phyloP scores from a whole-genome alignment of 495 filamentous ascomycete genomes.

The Chaetomium cochliodes region DNA sequence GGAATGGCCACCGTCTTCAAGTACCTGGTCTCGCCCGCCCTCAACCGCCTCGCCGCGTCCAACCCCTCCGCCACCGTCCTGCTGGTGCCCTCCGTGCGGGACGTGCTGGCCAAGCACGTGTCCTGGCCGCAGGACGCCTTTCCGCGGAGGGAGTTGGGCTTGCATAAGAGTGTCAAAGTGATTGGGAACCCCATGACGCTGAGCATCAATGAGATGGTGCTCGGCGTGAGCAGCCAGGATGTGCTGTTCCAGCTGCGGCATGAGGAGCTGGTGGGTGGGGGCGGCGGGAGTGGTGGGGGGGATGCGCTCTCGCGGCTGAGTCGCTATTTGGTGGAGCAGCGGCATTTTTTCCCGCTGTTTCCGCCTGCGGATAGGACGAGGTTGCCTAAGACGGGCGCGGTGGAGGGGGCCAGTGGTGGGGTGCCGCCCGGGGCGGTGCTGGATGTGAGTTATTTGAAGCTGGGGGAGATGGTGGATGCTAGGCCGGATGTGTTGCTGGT shows the following conservation, averaged over 20 bases:
- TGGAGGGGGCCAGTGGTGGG: conserved; percentile 49
- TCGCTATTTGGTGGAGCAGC: conserved; percentile 76
- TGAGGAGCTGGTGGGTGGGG: conserved; percentile 65
- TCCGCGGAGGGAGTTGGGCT: conserved; percentile 61
- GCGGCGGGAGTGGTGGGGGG: conserved; percentile 54
- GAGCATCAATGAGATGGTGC: conserved; percentile 76
- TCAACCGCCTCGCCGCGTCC: conserved; percentile 61
- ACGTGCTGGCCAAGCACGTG: conserved; percentile 76
- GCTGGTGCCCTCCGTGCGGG: conserved; percentile 82
- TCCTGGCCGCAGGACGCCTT: conserved; percentile 89
- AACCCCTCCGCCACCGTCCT: conserved; percentile 78
- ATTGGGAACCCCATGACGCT: conserved; percentile 87
- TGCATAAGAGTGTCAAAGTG: conserved; percentile 70
- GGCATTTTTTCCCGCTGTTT: conserved; percentile 86
- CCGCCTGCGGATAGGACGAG: conserved; percentile 67
- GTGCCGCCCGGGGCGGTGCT: conserved; percentile 67
- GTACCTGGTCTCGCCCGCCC: conserved; percentile 65
- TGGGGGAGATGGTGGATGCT: conserved; percentile 85
- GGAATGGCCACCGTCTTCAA: conserved; percentile 83
- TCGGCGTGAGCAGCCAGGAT: conserved; percentile 82
- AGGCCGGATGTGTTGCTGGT: conserved; percentile 81
- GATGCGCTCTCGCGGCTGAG: conserved; percentile 65
- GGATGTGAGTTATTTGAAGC: conserved; percentile 80
- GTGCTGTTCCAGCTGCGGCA: conserved; percentile 72
- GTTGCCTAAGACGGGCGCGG: conserved; percentile 61